A percentile compares a stretch with the other conserved stretches of the same genome.
Evolutionary conservation across 1,284 basidiomycete genomes (phyloP).

Genomic region (Pholiota adiposa): DNA sequence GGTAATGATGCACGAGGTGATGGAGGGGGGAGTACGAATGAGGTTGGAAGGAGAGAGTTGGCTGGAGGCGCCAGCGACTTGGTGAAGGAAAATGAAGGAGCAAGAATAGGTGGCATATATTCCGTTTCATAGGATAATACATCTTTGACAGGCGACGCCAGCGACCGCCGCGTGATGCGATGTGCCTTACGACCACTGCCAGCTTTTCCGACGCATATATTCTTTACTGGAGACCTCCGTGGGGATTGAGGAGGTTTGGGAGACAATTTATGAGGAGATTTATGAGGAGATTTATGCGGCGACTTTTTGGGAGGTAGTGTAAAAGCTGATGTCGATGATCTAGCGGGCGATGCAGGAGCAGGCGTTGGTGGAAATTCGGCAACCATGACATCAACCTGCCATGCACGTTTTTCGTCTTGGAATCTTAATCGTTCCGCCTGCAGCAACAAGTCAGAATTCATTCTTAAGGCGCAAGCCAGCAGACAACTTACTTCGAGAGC

Average conservation of each 20-base stretch:
- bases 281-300: slow-evolving; percentile 31
- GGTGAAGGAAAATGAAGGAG: slow-evolving; percentile 29
- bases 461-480: background rate
- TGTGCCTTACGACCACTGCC: slow-evolving; percentile 44
- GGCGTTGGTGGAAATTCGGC: slow-evolving; percentile 59
- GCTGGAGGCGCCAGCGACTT: slow-evolving; percentile 28
- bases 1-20: slow-evolving; percentile 66
- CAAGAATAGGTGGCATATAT: slow-evolving; percentile 51
- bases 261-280: slow-evolving; percentile 35
- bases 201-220: slow-evolving; percentile 45
- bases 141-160: slow-evolving; percentile 39
- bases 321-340: slow-evolving; percentile 13
- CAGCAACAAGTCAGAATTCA: background rate
- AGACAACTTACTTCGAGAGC: slow-evolving; percentile 60
- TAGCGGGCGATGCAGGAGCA: slow-evolving; percentile 23
- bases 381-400: slow-evolving; percentile 66
- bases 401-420: slow-evolving; percentile 68
- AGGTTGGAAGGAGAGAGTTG: slow-evolving; percentile 54
- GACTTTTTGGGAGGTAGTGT: slow-evolving; percentile 40
- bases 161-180: slow-evolving; percentile 51
- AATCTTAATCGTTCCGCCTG: slow-evolving; percentile 68
- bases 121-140: slow-evolving; percentile 71
- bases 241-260: slow-evolving; percentile 32
- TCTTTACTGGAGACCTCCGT: slow-evolving; percentile 36
- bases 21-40: slow-evolving; percentile 74